Evolutionary conservation across 495 filamentous ascomycete genomes (phyloP), one percentile per base, ranked within the genome.

Genomic region (Diplogelasinospora grovesii): DNA sequence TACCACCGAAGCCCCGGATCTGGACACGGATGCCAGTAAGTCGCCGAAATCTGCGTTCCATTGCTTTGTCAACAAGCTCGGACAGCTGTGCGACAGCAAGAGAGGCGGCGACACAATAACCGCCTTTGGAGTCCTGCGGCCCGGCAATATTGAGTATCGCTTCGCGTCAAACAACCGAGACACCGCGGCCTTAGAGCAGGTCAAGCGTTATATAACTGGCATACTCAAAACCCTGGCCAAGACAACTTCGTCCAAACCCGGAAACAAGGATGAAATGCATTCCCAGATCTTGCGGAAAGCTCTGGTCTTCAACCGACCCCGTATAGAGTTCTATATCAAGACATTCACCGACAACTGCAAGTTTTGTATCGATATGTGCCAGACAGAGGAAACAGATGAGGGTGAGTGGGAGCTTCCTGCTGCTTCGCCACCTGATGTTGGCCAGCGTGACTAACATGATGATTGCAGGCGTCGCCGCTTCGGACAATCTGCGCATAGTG

Each of bases 41-140:
- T 41, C 43, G 0, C 37, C 38, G 0, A 24, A 37, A 22, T 14
- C 48, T 14, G 32, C 22, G 2, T 57, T 43, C 34, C 23, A 19
- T 5, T 52, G 48, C 22, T 58, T 58, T 13, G 44, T 56, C 22
- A 48, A 60, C 46, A 60, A 58, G 29, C 32, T 58, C 0, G 32
- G 20, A 21, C 54, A 58, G 18, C 48, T 60, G 7, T 60, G 54
- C 42, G 44, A 53, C 44, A 56, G 11, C 27, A 22, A 18, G 7
- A 9, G 11, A 0, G 24, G 41, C 10, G 46, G 43, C 9, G 46
- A 43, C 1, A 56, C 46, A 1, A 40, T 60, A 6, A 60, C 46
- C 2, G 40, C 54, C 9, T 47, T 51, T 21, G 46, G 37, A 0
- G 25, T 53, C 0, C 37, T 58, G 4, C 46, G 53, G 14, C 39